Evolutionary conservation across 148 eudicot genomes (phyloP).

Genomic region (Nepenthes mirabilis): DNA sequence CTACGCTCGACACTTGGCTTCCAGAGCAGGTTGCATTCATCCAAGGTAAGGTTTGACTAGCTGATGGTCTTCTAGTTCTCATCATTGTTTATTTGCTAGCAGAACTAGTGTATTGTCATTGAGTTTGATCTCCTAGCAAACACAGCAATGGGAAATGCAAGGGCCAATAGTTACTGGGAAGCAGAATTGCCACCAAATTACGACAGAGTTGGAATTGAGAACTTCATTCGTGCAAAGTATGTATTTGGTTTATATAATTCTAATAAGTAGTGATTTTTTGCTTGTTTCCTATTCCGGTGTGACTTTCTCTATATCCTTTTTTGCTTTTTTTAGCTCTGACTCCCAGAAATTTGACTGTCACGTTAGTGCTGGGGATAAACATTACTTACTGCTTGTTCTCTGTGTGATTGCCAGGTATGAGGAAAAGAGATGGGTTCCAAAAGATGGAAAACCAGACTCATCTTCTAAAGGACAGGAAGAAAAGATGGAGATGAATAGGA

Average conservation of each 20-base stretch:
- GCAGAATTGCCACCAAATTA: constrained; percentile 95
- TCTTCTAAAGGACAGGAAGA: constrained; percentile 51
- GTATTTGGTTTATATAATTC: constrained; percentile 6
- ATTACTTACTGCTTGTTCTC: background rate
- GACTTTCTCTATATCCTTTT: background rate
- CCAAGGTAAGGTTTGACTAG: constrained; percentile 51
- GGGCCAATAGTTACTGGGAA: constrained; percentile 90
- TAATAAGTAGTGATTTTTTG: no score
- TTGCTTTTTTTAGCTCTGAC: background rate
- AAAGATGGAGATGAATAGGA: constrained; percentile 43
- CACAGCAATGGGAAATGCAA: constrained; percentile 92
- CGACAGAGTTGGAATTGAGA: constrained; percentile 97
- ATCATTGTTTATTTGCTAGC: constrained; percentile 2
- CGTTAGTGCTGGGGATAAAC: background rate
- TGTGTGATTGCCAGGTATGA: constrained; percentile 51
- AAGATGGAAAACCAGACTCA: constrained; percentile 44
- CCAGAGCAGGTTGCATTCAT: constrained; percentile 97
- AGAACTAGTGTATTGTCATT: background rate
- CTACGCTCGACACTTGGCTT: constrained; percentile 99
- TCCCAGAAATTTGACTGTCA: background rate
- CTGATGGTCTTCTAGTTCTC: background rate
- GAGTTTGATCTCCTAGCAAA: constrained; percentile 11
- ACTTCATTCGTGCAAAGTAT: constrained; percentile 97
- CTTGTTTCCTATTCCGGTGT: background rate
- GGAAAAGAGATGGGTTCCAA: constrained; percentile 88